These are phyloP conservation scores for Pleodorina starrii DNA, from an alignment of 139 green algal species.

Conservation along the genomic window DNA sequence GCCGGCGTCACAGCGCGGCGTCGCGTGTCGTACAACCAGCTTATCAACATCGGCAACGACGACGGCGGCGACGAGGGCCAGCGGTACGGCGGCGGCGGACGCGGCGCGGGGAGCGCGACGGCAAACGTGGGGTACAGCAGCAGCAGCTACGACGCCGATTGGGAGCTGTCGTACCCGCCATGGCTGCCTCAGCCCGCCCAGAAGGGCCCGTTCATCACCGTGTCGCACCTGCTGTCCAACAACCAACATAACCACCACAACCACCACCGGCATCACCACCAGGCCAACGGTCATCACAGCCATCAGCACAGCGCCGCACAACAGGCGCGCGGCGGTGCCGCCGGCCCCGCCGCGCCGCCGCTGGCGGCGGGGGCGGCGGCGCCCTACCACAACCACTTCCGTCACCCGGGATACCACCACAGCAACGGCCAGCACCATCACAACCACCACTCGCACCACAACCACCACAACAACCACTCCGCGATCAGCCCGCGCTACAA, in stretches of 20 bases:
- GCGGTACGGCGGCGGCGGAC: not conserved
- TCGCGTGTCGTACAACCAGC: constrained; percentile 9
- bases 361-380: not conserved
- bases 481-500: not conserved
- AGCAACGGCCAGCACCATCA: not conserved
- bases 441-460: not conserved
- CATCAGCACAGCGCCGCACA: not conserved
- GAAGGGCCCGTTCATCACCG: constrained; percentile 46
- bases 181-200: constrained; percentile 36
- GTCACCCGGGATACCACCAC: not conserved
- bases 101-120: not conserved
- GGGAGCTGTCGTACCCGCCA: constrained; percentile 34
- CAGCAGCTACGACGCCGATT: constrained; percentile 20
- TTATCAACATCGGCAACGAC: not conserved
- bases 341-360: not conserved
- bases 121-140: not conserved
- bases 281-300: not conserved
- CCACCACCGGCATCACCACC: constrained; percentile 9
- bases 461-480: not conserved
- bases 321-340: not conserved
- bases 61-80: not conserved
- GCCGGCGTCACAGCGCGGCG: not conserved
- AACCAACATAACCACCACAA: not conserved
- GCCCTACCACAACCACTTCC: not conserved
- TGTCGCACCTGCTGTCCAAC: not conserved